phyloP scores from a whole-genome alignment of 2,329 filamentous ascomycete genomes.

The Orbilia quercus region DNA sequence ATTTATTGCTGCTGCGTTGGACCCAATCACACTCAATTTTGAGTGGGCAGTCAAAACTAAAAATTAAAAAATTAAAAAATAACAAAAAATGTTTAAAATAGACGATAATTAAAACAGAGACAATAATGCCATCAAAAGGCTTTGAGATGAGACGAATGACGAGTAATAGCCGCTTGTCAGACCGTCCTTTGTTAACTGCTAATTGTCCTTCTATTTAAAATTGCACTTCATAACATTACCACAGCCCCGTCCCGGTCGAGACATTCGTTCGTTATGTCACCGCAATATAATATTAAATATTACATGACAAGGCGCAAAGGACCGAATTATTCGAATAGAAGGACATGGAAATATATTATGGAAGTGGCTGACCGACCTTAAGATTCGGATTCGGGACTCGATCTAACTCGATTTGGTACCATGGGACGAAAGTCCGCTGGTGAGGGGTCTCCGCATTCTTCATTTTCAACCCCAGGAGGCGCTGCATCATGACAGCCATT shows the following conservation, averaged over 20 bases:
- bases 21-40: constrained; percentile 38
- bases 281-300: too few species aligned
- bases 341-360: constrained; percentile 24
- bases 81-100: constrained; percentile 2
- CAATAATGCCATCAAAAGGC: too few species aligned
- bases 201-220: neutral
- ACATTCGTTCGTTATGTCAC: too few species aligned
- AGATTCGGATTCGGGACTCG: neutral
- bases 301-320: constrained; percentile 10
- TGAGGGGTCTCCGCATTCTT: neutral
- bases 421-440: constrained; percentile 20
- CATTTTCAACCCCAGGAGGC: neutral
- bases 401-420: constrained; percentile 24
- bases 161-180: neutral
- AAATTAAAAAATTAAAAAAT: constrained; percentile 25
- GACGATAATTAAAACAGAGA: constrained; percentile 1
- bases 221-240: neutral
- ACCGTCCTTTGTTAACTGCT: neutral
- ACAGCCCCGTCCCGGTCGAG: neutral
- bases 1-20: constrained; percentile 18
- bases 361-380: constrained; percentile 3
- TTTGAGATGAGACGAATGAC: neutral
- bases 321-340: constrained; percentile 31
- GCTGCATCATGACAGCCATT: neutral
- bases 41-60: constrained; percentile 5